Percentiles rank a stretch among this genome's conserved stretches.
phyloP scores from a whole-genome alignment of 768 basidiomycete genomes.

The Sistotremastrum suecicum region DNA sequence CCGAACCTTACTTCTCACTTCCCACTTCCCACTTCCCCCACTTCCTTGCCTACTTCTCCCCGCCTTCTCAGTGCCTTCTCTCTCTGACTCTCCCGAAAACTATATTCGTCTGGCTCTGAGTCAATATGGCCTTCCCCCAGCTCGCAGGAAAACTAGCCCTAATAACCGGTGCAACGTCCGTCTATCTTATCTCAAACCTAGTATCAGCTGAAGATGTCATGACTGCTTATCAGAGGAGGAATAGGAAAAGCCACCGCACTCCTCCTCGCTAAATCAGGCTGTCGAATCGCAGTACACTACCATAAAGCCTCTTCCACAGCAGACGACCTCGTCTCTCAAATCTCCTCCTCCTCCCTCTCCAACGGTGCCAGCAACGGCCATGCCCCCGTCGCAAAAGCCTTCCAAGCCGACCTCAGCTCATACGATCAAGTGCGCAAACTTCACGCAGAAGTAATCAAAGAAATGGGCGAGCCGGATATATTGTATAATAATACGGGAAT shows the following conservation, averaged over 20 bases:
- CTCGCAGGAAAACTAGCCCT: constrained; percentile 18
- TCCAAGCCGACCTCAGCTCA: constrained; percentile 33
- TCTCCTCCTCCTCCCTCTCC: constrained; percentile 19
- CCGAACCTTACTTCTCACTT: too few species aligned
- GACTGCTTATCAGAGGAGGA: constrained; percentile 25
- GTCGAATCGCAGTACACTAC: constrained; percentile 39
- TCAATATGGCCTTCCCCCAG: too few species aligned
- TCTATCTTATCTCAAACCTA: not conserved
- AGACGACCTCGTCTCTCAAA: constrained; percentile 22
- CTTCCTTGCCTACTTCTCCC: too few species aligned
- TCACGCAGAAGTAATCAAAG: constrained; percentile 26
- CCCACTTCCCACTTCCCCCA: too few species aligned
- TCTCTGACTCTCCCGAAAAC: too few species aligned
- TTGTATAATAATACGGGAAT: constrained; percentile 38
- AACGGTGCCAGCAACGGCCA: constrained; percentile 13
- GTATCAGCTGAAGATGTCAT: not conserved
- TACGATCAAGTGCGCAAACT: constrained; percentile 32
- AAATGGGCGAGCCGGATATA: constrained; percentile 35
- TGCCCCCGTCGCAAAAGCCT: constrained; percentile 12
- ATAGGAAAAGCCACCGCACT: constrained; percentile 38
- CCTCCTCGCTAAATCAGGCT: constrained; percentile 29
- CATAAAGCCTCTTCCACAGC: constrained; percentile 24
- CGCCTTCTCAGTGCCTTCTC: too few species aligned
- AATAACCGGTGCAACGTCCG: constrained; percentile 26
- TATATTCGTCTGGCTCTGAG: too few species aligned